Evolutionary conservation across 2,329 filamentous ascomycete species (phyloP).

Genomic region (Stachybotrys chartarum): DNA sequence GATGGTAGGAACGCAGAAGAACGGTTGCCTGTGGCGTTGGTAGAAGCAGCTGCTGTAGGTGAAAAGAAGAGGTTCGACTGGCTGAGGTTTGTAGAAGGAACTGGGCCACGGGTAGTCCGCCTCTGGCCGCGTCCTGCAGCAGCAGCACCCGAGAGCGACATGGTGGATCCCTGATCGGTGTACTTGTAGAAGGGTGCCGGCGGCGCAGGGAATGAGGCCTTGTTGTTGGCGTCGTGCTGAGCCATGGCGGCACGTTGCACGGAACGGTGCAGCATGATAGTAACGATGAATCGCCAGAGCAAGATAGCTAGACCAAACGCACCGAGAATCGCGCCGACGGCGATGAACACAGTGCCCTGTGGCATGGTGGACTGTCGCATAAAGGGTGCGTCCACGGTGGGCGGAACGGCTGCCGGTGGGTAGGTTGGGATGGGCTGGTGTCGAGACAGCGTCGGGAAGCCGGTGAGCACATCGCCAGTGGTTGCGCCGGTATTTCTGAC

Average conservation of each 20-base stretch:
- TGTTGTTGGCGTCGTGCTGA: conserved; percentile 61
- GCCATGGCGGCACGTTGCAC: conserved; percentile 79
- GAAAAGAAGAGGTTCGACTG: conserved; percentile 85
- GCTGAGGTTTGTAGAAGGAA: conserved; percentile 50
- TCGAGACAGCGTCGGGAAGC: conserved; percentile 35
- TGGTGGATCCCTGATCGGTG: conserved; percentile 49
- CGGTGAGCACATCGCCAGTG: conserved; percentile 17
- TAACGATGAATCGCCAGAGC: conserved; percentile 80
- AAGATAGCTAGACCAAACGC: conserved; percentile 76
- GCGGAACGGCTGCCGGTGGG: conserved; percentile 70
- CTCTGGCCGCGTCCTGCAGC: conserved; percentile 42
- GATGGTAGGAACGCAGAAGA: conserved; percentile 79
- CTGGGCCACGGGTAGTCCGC: conserved; percentile 43
- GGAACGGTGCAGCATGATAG: conserved; percentile 85
- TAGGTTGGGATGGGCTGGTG: conserved; percentile 43
- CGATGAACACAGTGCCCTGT: conserved; percentile 94
- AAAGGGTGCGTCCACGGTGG: conserved; percentile 77
- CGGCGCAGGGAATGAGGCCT: conserved; percentile 54
- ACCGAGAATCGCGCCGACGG: conserved; percentile 80
- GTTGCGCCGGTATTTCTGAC: conserved; percentile 14
- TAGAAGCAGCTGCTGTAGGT: conserved; percentile 71
- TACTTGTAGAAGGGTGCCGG: conserved; percentile 59
- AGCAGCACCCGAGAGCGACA: conserved; percentile 38
- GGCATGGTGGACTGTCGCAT: conserved; percentile 83
- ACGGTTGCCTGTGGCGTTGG: conserved; percentile 55